These are phyloP conservation scores for Aspergillus cristatus DNA, from an alignment of 495 filamentous ascomycete genomes.

Conservation along the genomic window DNA sequence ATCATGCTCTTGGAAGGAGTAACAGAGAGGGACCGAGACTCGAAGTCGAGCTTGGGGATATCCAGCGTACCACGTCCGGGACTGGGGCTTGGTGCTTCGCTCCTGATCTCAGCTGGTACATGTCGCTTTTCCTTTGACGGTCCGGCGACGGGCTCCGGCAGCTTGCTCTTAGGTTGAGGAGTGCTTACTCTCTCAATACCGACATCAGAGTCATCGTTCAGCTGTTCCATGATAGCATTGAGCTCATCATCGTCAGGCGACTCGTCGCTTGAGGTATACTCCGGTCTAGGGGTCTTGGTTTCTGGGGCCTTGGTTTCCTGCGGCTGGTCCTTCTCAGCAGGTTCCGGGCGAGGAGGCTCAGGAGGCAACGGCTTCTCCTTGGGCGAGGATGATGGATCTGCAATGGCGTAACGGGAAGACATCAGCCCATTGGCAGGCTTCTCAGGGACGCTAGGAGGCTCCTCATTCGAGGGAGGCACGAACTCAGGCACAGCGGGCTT, in stretches of 20 bases:
- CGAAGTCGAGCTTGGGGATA: slow-evolving; percentile 37
- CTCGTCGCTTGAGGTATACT: slow-evolving; percentile 18
- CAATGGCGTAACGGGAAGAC: slow-evolving; percentile 32
- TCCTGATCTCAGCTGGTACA: slow-evolving; percentile 47
- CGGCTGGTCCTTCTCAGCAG: not conserved
- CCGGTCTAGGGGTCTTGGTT: slow-evolving; percentile 5
- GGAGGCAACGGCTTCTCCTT: slow-evolving; percentile 9
- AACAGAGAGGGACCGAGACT: slow-evolving; percentile 29
- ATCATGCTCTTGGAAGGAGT: slow-evolving; percentile 30
- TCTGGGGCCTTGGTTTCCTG: slow-evolving; percentile 4
- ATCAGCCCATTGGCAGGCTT: slow-evolving; percentile 15
- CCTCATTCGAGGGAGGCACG: slow-evolving; percentile 33
- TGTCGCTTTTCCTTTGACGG: slow-evolving; percentile 49
- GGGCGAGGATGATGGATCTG: slow-evolving; percentile 13
- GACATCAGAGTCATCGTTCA: slow-evolving; percentile 63
- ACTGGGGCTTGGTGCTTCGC: slow-evolving; percentile 69
- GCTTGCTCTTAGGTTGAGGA: slow-evolving; percentile 31
- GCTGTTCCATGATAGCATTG: slow-evolving; percentile 75
- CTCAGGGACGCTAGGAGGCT: slow-evolving; percentile 6
- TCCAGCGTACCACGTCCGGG: slow-evolving; percentile 48
- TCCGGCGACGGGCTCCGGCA: slow-evolving; percentile 27
- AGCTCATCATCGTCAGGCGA: slow-evolving; percentile 66
- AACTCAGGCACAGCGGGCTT: slow-evolving; percentile 40
- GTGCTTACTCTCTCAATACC: slow-evolving; percentile 56
- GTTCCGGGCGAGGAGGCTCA: slow-evolving; percentile 3